A percentile compares a stretch with the other conserved stretches of the same genome.
Conservation (phyloP, 257 asterid genomes). For the Penstemon eatonii region DNA sequence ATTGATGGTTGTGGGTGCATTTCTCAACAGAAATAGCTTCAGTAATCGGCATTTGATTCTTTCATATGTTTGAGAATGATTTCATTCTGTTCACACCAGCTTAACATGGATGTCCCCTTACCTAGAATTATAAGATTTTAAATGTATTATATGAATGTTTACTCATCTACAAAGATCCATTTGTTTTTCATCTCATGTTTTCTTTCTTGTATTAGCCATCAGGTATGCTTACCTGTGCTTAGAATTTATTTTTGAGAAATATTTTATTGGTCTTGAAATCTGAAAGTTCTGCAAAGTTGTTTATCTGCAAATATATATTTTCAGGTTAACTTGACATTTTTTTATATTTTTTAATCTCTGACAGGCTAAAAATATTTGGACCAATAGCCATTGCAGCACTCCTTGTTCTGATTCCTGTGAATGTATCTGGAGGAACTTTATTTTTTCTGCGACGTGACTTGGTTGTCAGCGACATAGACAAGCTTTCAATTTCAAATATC, state of each 20-base stretch:
- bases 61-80: conserved; percentile 15
- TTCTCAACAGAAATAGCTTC: conserved; percentile 15
- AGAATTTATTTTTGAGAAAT: too few species aligned
- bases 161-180: not conserved
- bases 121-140: too few species aligned
- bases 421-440: conserved; percentile 70
- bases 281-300: not conserved
- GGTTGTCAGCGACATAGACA: conserved; percentile 93
- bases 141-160: too few species aligned
- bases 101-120: too few species aligned
- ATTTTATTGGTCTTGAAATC: not conserved
- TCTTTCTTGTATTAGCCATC: not conserved
- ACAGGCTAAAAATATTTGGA: conserved; percentile 80
- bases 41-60: conserved; percentile 2
- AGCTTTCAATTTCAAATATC: conserved; percentile 93
- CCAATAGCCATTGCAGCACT: conserved; percentile 83
- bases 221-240: not conserved
- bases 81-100: too few species aligned
- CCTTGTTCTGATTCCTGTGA: conserved; percentile 87
- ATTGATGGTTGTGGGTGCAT: not conserved
- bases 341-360: conserved; percentile 15
- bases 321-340: not conserved
- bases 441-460: conserved; percentile 68
- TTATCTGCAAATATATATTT: not conserved
- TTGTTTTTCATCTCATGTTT: not conserved